Evolutionary conservation across 179 eudicot species (phyloP).

Genomic region (Nepenthes alata): DNA sequence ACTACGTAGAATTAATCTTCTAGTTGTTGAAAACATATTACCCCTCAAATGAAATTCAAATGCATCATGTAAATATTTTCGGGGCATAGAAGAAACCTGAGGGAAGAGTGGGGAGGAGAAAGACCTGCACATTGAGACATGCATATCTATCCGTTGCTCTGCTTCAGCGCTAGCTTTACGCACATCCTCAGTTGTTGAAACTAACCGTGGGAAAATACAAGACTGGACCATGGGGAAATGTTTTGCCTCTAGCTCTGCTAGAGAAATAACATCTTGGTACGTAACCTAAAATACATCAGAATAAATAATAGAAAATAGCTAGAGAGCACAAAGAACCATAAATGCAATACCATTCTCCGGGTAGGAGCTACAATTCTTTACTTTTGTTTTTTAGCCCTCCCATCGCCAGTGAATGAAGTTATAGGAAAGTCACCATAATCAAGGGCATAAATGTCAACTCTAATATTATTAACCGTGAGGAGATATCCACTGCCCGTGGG

Average conservation of each 20-base stretch:
- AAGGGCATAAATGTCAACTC: too few species aligned
- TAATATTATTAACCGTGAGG: too few species aligned
- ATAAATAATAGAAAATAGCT: neutral
- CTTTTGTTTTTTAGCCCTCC: too few species aligned
- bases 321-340: neutral
- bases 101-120: conserved; percentile 3
- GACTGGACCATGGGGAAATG: conserved; percentile 88
- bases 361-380: too few species aligned
- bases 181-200: conserved; percentile 61
- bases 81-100: neutral
- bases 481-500: too few species aligned
- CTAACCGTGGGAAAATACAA: conserved; percentile 68
- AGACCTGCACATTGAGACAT: conserved; percentile 67
- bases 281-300: conserved; percentile 37
- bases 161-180: conserved; percentile 89
- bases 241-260: conserved; percentile 74
- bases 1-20: too few species aligned
- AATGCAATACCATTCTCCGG: too few species aligned
- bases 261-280: conserved; percentile 50
- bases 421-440: too few species aligned
- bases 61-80: neutral
- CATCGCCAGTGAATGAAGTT: too few species aligned
- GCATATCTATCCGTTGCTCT: conserved; percentile 55
- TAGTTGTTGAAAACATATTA: too few species aligned
- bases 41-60: too few species aligned